phyloP scores from a whole-genome alignment of 768 basidiomycete genomes.

The Botryobasidium botryosum region DNA sequence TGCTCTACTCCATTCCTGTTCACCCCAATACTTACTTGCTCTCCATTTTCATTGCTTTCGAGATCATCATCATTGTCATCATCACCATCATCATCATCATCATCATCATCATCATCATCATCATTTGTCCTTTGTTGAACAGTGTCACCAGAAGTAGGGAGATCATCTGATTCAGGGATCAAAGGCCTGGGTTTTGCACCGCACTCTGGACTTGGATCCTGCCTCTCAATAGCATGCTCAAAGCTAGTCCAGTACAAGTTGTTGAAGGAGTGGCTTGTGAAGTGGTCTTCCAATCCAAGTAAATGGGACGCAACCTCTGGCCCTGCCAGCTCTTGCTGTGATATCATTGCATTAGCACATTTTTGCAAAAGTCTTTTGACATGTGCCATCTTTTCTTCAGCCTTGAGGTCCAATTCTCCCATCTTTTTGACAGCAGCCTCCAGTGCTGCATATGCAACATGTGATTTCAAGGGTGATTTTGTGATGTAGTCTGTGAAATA shows the following conservation, averaged over 20 bases:
- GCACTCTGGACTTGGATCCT: conserved; percentile 17
- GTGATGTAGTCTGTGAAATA: conserved; percentile 36
- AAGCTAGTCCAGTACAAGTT: conserved; percentile 24
- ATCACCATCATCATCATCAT: not conserved
- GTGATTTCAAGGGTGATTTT: conserved; percentile 26
- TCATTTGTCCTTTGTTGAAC: not conserved
- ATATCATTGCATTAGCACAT: conserved; percentile 24
- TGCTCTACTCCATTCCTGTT: no score
- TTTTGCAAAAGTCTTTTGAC: conserved; percentile 24
- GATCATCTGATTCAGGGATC: not conserved
- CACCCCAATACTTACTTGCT: no score
- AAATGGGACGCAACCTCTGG: conserved; percentile 25
- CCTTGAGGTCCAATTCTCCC: conserved; percentile 13
- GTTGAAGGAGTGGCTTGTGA: conserved; percentile 22
- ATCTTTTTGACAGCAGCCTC: conserved; percentile 21
- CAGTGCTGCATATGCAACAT: conserved; percentile 26
- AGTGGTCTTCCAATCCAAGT: conserved; percentile 23
- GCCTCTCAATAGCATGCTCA: conserved; percentile 16
- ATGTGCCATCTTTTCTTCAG: conserved; percentile 11
- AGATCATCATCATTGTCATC: not conserved
- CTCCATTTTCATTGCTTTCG: not conserved
- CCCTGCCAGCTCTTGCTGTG: conserved; percentile 25
- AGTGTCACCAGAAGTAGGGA: not conserved
- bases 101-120: not conserved
- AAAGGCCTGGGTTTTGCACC: not conserved